Conservation (phyloP, 2,329 filamentous ascomycete species). For the Cercospora berteroae region DNA sequence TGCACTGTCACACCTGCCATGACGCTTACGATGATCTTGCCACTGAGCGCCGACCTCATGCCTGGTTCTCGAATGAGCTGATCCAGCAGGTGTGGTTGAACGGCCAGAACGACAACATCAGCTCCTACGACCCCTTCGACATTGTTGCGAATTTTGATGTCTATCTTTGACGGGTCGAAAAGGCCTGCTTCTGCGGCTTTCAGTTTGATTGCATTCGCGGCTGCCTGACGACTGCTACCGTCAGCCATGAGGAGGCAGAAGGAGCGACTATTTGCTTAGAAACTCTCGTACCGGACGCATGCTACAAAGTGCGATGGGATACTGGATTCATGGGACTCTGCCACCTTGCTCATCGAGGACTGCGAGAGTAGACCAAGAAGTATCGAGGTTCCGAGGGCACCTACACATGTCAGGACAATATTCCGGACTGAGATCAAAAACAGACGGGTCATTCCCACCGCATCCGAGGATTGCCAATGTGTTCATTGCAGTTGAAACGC, state of each 20-base stretch:
- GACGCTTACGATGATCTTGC: conserved; percentile 17
- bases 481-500: background rate
- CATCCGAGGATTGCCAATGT: background rate
- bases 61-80: conserved; percentile 10
- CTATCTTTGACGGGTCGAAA: background rate
- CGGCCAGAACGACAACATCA: conserved; percentile 13
- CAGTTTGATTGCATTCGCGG: background rate
- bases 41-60: conserved; percentile 9
- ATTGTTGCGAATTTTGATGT: conserved; percentile 8
- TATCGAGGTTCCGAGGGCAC: conserved; percentile 16
- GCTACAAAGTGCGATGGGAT: conserved; percentile 7
- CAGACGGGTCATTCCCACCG: background rate
- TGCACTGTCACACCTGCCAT: conserved; percentile 15
- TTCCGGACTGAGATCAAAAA: background rate
- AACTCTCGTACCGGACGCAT: conserved; percentile 5
- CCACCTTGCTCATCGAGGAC: background rate
- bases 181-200: background rate
- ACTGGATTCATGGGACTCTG: background rate
- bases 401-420: background rate
- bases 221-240: background rate
- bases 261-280: background rate
- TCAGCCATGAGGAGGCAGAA: background rate
- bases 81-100: conserved; percentile 10
- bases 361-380: conserved; percentile 6
- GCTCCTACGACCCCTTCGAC: background rate